Evolutionary conservation across 768 basidiomycete species (phyloP).

Genomic region (Leccinum subtestaceum): DNA sequence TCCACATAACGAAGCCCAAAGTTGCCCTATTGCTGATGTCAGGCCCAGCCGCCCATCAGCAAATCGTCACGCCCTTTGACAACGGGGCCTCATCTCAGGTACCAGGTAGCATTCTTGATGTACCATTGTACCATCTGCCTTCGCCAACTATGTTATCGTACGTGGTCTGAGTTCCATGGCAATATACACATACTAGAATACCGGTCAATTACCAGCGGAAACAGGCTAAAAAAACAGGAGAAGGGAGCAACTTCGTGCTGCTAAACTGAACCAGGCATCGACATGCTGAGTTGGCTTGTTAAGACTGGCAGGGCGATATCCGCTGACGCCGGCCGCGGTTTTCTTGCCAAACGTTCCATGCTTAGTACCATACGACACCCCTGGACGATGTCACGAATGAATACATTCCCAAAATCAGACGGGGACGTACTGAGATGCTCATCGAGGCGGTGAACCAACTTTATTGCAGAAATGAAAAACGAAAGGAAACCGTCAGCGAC

Average conservation of each 20-base stretch:
- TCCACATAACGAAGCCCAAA: background rate
- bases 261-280: background rate
- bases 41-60: background rate
- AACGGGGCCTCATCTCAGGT: too few species aligned
- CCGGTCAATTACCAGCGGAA: background rate
- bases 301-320: background rate
- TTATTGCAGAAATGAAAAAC: background rate
- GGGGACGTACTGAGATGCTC: conserved; percentile 13
- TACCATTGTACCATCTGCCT: background rate
- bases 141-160: background rate
- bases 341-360: conserved; percentile 22
- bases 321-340: background rate
- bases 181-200: background rate
- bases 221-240: background rate
- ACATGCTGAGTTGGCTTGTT: conserved; percentile 12
- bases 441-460: conserved; percentile 16
- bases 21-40: background rate
- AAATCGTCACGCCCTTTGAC: too few species aligned
- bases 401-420: background rate
- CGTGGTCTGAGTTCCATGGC: background rate
- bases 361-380: conserved; percentile 26
- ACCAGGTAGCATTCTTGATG: background rate
- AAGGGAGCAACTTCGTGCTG: background rate
- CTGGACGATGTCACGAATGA: conserved; percentile 4
- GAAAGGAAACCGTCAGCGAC: conserved; percentile 1